Percentiles rank a stretch among this genome's conserved stretches.
Evolutionary conservation across 176 grass and related monocot species (phyloP).

Genomic region (Oryza officinalis): DNA sequence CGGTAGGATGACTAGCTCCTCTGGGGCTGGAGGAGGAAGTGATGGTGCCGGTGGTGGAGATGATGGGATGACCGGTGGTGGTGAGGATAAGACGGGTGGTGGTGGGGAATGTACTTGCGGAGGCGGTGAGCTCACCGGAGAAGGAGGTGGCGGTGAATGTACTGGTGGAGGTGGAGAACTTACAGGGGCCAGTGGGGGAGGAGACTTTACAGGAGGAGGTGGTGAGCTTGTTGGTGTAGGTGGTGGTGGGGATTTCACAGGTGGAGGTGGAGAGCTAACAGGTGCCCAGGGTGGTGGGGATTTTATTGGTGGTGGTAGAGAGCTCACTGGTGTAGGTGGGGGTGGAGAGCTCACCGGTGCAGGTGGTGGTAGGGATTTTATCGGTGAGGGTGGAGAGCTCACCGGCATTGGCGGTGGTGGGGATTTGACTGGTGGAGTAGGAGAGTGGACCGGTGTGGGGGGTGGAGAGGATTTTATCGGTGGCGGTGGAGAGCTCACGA

Average conservation of each 20-base stretch:
- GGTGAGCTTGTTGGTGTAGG: neutral
- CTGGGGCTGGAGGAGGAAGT: neutral
- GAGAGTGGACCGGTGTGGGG: neutral
- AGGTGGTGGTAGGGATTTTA: neutral
- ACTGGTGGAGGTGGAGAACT: neutral
- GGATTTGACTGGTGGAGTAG: neutral
- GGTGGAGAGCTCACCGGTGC: neutral
- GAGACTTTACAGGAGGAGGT: neutral
- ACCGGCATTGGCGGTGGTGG: neutral
- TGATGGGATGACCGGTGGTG: neutral
- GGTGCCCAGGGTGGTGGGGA: neutral
- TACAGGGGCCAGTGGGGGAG: accelerated
- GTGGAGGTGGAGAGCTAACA: neutral
- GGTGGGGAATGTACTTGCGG: constrained; percentile 9
- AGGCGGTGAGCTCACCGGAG: constrained; percentile 6
- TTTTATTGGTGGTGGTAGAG: constrained; percentile 7
- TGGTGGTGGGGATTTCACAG: neutral
- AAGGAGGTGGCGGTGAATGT: neutral
- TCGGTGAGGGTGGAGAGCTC: neutral
- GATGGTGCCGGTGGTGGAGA: constrained; percentile 14
- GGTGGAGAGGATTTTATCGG: neutral
- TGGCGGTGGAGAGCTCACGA: neutral
- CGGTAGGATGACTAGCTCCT: constrained; percentile 27
- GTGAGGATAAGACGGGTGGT: neutral
- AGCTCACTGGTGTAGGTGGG: neutral